phyloP scores from a whole-genome alignment of 345 rosid genomes.

The Lepidium sativum region DNA sequence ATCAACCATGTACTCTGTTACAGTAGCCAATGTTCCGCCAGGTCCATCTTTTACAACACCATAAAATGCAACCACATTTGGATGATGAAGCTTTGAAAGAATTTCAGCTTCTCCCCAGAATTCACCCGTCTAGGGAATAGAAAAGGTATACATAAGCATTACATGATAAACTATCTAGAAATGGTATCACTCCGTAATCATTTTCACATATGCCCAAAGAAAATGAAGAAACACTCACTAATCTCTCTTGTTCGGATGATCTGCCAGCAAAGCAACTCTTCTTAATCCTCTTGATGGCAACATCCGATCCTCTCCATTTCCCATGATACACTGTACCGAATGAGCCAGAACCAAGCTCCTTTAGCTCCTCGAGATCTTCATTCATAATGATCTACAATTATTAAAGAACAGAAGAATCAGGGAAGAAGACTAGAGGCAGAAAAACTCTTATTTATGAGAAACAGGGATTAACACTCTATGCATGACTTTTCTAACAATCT shows the following conservation, averaged over 20 bases:
- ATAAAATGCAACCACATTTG: constrained; percentile 96
- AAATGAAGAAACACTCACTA: constrained; percentile 44
- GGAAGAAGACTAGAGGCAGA: background rate
- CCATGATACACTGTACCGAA: constrained; percentile 99
- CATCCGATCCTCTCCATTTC: constrained; percentile 98
- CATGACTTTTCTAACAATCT: background rate
- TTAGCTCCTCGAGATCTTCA: constrained; percentile 93
- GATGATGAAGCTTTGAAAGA: constrained; percentile 96
- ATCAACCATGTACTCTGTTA: constrained; percentile 94
- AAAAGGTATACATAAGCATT: background rate
- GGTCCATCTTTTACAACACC: constrained; percentile 98
- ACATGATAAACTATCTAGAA: background rate
- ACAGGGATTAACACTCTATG: too few relatives aligned
- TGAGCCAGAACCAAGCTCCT: constrained; percentile 91
- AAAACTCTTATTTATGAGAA: too few relatives aligned
- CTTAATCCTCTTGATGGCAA: constrained; percentile 91
- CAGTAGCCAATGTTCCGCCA: constrained; percentile 90
- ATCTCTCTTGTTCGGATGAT: constrained; percentile 90
- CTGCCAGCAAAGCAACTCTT: constrained; percentile 90
- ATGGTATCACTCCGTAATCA: background rate
- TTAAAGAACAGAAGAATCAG: background rate
- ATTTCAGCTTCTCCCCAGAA: constrained; percentile 99
- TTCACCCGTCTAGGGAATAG: constrained; percentile 53
- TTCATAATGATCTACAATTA: constrained; percentile 60
- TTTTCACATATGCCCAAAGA: background rate